Evolutionary conservation across 2,329 filamentous ascomycete genomes (phyloP).

Genomic region (Whalleya microplaca): DNA sequence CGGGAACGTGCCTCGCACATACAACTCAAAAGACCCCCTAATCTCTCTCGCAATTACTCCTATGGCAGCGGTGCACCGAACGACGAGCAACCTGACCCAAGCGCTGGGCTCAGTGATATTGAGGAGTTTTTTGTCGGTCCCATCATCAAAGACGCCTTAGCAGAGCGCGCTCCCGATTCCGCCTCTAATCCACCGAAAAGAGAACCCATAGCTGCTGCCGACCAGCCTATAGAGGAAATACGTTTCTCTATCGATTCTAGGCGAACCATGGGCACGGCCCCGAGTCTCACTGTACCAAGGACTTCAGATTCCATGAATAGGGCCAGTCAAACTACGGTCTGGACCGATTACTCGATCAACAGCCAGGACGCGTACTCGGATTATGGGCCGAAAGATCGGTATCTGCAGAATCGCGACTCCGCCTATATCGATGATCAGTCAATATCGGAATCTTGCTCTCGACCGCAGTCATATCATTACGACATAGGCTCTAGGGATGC

Average conservation of each 20-base stretch:
- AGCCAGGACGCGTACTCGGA: slow-evolving; percentile 50
- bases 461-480: slow-evolving; percentile 33
- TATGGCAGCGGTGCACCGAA: slow-evolving; percentile 17
- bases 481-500: slow-evolving; percentile 35
- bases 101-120: slow-evolving; percentile 34
- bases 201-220: slow-evolving; percentile 13
- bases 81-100: slow-evolving; percentile 28
- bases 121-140: slow-evolving; percentile 38
- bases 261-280: slow-evolving; percentile 43
- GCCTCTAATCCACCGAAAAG: slow-evolving; percentile 14
- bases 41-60: slow-evolving; percentile 9
- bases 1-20: slow-evolving; percentile 1
- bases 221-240: slow-evolving; percentile 25
- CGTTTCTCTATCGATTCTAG: slow-evolving; percentile 36
- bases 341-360: slow-evolving; percentile 64
- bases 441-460: slow-evolving; percentile 34
- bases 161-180: slow-evolving; percentile 19
- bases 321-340: slow-evolving; percentile 59
- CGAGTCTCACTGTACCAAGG: slow-evolving; percentile 52
- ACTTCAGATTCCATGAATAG: slow-evolving; percentile 49
- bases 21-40: slow-evolving; percentile 15
- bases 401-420: slow-evolving; percentile 29
- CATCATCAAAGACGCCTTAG: slow-evolving; percentile 29
- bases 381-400: slow-evolving; percentile 30
- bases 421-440: slow-evolving; percentile 33